Evolutionary conservation across 805 yeast species (phyloP), one percentile per base, ranked within the genome.

Genomic region (Wickerhamiella alocasiicola): DNA sequence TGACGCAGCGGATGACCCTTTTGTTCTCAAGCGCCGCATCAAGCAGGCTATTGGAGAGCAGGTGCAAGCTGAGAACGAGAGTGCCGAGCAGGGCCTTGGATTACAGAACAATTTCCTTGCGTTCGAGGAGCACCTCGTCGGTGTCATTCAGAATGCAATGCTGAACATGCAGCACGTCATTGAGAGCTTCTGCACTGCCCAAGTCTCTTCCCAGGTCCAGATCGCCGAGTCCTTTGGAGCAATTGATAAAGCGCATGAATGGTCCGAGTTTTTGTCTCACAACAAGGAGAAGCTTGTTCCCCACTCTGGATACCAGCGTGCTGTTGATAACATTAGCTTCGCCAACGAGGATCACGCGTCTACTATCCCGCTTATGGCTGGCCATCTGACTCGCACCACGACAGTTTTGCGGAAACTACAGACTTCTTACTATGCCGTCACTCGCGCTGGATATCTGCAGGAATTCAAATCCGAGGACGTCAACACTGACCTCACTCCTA

Each of bases 1-100:
- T 4, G 72, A 67, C 27, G 57, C 62, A 37, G 54, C 56, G 36
- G 53, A 53, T 31, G 76, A 71, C 46, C 76, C 76, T 4, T 71
- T 63, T 45, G 51, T 68, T 19, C 46, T 61, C 32, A 63, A 64
- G 46, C 62, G 72, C 35, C 36, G 44, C 4, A 52, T 66, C 4
- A 39, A 57, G 15, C 50, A 54, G 34, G 52, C 60, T 31, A 63
- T 70, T 6, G 61, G 57, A 12, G 52, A 48, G 20, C 74, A 70
- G 53, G 49, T 70, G 26, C 49, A 53, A 35, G 60, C 60, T 46
- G 76, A 71, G 52, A 68, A 70, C 49, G 45, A 49, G 18, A 66
- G 65, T 42, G 53, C 64, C 32, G 71, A 66, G 39, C 63, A 66
- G 35, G 52, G 70, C 24, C 56, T 61, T 32, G 53, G 60, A 31